A percentile compares a stretch with the other conserved stretches of the same genome.
phyloP scores from a whole-genome alignment of 2,329 filamentous ascomycete species.

The Stromatinia cepivora region DNA sequence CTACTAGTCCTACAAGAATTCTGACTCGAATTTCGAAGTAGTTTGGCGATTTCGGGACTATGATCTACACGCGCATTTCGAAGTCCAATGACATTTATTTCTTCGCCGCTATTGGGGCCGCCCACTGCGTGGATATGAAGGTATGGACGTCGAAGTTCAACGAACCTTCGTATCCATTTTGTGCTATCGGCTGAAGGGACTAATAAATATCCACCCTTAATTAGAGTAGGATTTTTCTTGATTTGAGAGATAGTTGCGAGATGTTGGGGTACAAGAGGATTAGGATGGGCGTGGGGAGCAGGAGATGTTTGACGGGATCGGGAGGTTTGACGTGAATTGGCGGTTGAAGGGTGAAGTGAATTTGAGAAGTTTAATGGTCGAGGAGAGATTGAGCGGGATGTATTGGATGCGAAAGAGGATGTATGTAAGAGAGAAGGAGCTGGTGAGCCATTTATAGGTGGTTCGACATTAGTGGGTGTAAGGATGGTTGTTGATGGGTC shows the following conservation, averaged over 20 bases:
- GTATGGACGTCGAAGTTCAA: constrained; percentile 88
- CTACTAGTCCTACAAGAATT: not conserved
- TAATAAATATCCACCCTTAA: constrained; percentile 86
- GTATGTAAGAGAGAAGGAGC: constrained; percentile 32
- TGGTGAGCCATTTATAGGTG: constrained; percentile 63
- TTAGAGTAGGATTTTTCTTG: constrained; percentile 74
- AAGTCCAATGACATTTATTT: constrained; percentile 85
- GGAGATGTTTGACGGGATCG: constrained; percentile 17
- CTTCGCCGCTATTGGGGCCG: constrained; percentile 70
- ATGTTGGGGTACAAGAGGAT: constrained; percentile 53
- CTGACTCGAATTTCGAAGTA: constrained; percentile 52
- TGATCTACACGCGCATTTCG: constrained; percentile 90
- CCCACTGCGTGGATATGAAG: constrained; percentile 79
- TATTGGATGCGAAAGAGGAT: constrained; percentile 49
- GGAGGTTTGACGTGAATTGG: constrained; percentile 32
- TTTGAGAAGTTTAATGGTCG: constrained; percentile 26
- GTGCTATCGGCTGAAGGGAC: constrained; percentile 79
- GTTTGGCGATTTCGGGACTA: constrained; percentile 78
- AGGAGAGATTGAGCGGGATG: constrained; percentile 31
- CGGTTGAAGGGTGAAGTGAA: constrained; percentile 29
- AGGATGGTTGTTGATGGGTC: constrained; percentile 50
- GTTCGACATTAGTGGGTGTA: constrained; percentile 62
- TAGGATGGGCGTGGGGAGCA: not conserved
- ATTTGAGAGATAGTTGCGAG: constrained; percentile 75
- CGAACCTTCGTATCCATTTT: constrained; percentile 88